Percentiles rank a stretch among this genome's conserved stretches.
phyloP scores from a whole-genome alignment of 495 filamentous ascomycete species.

The Trichocladium uniseriatum region DNA sequence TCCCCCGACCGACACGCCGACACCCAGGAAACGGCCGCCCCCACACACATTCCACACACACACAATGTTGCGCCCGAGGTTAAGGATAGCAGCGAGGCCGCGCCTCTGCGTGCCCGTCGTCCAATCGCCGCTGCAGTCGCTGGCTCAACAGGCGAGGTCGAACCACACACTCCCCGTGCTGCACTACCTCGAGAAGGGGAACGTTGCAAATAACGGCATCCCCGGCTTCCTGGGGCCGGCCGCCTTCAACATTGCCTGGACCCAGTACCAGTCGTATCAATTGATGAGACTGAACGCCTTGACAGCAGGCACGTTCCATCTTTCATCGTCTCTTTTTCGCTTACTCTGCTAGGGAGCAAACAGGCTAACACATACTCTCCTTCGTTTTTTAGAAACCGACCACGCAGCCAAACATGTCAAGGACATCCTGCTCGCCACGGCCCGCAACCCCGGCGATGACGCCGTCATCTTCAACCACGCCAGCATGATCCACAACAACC shows the following conservation, averaged over 20 bases:
- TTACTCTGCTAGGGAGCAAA: too few species aligned
- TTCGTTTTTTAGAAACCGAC: constrained; percentile 38
- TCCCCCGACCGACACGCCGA: background rate
- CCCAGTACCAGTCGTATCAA: constrained; percentile 64
- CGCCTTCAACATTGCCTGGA: constrained; percentile 70
- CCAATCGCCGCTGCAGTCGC: constrained; percentile 15
- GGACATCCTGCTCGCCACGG: constrained; percentile 62
- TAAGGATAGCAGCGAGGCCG: constrained; percentile 33
- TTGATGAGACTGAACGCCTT: constrained; percentile 65
- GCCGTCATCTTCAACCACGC: constrained; percentile 89
- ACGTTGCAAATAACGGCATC: constrained; percentile 45
- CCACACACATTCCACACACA: constrained; percentile 7
- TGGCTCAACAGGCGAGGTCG: constrained; percentile 13
- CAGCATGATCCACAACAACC: constrained; percentile 93
- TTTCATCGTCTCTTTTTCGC: background rate
- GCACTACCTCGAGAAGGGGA: constrained; percentile 35
- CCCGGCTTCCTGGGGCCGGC: constrained; percentile 54
- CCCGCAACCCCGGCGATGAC: constrained; percentile 57
- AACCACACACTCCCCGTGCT: constrained; percentile 53
- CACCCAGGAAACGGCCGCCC: background rate
- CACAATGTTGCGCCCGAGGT: constrained; percentile 36
- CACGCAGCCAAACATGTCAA: constrained; percentile 49
- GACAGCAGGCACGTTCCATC: constrained; percentile 54
- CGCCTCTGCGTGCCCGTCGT: constrained; percentile 9
- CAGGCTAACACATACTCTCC: background rate